Conservation (phyloP, 306 rosid species). For the Cucumis hystrix region DNA sequence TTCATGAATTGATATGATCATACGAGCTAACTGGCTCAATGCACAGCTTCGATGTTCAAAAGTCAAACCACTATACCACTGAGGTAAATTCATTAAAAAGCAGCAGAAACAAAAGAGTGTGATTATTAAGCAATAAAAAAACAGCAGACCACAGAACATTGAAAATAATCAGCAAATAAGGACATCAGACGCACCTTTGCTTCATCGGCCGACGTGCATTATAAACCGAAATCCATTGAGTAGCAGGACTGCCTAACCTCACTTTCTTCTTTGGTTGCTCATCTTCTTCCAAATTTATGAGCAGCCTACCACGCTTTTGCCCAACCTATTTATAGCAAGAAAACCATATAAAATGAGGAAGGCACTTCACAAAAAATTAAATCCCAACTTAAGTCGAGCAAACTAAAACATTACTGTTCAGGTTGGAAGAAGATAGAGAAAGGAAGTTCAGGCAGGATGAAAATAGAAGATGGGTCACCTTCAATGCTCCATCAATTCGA, state of each 20-base stretch:
- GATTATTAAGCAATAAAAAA: not conserved
- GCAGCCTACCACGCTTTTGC: constrained; percentile 74
- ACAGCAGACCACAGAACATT: not conserved
- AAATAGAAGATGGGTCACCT: constrained; percentile 28
- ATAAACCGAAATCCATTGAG: constrained; percentile 92
- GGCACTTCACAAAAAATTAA: not conserved
- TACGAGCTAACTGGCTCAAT: not conserved
- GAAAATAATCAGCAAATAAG: constrained; percentile 1
- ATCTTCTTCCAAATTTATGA: constrained; percentile 73
- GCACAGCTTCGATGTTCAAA: not conserved
- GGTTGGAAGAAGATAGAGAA: not conserved
- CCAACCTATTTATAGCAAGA: constrained; percentile 47
- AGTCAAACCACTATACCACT: not conserved
- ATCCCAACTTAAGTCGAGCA: not conserved
- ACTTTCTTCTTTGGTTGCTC: constrained; percentile 95
- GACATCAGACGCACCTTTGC: constrained; percentile 52
- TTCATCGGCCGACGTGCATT: constrained; percentile 94
- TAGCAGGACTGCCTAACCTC: constrained; percentile 82
- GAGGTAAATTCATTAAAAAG: not conserved
- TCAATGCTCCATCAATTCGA: constrained; percentile 86
- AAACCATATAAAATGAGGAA: not conserved
- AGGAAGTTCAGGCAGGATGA: not conserved
- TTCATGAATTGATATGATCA: not conserved
- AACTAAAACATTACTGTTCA: not conserved
- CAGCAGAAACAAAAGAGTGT: not conserved